phyloP scores from a whole-genome alignment of 345 rosid species.

The Trapa bicornis region DNA sequence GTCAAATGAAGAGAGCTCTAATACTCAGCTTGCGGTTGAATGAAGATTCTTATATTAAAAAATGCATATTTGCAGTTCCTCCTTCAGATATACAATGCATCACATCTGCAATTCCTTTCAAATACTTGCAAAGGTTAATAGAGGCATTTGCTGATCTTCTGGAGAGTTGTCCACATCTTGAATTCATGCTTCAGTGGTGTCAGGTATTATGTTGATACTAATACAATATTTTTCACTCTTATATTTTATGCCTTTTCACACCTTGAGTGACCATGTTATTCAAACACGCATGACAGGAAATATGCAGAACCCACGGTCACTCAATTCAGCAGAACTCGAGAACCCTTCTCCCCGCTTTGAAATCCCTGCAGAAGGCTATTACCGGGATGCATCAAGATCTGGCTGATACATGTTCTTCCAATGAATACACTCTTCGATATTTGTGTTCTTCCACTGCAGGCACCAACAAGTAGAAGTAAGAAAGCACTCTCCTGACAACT shows the following conservation, averaged over 20 bases:
- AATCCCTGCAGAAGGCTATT: conserved; percentile 74
- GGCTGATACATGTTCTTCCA: conserved; percentile 82
- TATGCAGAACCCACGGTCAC: conserved; percentile 77
- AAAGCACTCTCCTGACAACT: background rate
- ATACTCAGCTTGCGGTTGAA: conserved; percentile 84
- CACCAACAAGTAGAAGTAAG: background rate
- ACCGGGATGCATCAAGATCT: conserved; percentile 83
- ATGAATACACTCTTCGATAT: conserved; percentile 73
- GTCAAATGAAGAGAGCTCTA: conserved; percentile 59
- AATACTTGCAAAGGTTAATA: conserved; percentile 68
- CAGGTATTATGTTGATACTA: conserved; percentile 33
- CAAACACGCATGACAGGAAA: conserved; percentile 37
- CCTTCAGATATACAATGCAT: conserved; percentile 59
- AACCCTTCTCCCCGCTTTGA: conserved; percentile 62
- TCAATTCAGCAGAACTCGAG: conserved; percentile 70
- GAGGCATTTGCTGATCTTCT: conserved; percentile 75
- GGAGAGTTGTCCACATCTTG: conserved; percentile 80
- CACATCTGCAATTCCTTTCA: conserved; percentile 45
- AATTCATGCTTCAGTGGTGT: conserved; percentile 80
- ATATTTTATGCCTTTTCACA: background rate
- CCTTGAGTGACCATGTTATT: background rate
- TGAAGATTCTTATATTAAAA: conserved; percentile 67
- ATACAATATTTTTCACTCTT: background rate
- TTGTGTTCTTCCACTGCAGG: conserved; percentile 36
- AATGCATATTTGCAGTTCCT: conserved; percentile 64